These are phyloP conservation scores for Boechera stricta DNA, from an alignment of 345 rosid species.

Conservation along the genomic window DNA sequence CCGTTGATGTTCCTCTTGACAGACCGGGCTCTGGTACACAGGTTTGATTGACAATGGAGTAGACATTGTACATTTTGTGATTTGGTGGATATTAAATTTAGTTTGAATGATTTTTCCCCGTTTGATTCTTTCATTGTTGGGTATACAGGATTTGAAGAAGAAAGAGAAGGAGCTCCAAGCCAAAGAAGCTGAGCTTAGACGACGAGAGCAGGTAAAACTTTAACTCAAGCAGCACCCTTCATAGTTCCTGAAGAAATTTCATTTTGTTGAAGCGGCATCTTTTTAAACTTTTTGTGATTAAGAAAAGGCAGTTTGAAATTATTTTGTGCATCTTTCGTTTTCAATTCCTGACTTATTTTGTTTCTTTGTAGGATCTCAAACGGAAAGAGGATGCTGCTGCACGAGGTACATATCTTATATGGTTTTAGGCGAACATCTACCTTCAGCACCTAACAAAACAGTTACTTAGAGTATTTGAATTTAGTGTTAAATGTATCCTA, in stretches of 20 bases:
- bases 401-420: slow-evolving; percentile 58
- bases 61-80: slow-evolving; percentile 11
- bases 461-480: slow-evolving; percentile 19
- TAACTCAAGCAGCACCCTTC: background rate
- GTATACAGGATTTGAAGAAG: slow-evolving; percentile 70
- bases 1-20: slow-evolving; percentile 93
- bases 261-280: background rate
- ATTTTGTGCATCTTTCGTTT: background rate
- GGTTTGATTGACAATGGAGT: slow-evolving; percentile 36
- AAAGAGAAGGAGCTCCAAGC: slow-evolving; percentile 97
- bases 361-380: slow-evolving; percentile 68
- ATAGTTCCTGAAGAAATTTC: background rate
- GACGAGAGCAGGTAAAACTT: slow-evolving; percentile 75
- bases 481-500: background rate
- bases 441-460: background rate
- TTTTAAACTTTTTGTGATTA: background rate
- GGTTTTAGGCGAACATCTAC: slow-evolving; percentile 6
- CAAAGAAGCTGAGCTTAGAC: slow-evolving; percentile 86
- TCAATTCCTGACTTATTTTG: background rate
- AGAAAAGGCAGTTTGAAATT: background rate
- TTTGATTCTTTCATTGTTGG: slow-evolving; percentile 3
- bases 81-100: background rate
- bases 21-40: slow-evolving; percentile 49
- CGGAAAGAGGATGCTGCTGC: slow-evolving; percentile 95
- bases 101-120: background rate